Evolutionary conservation across 2,329 filamentous ascomycete genomes (phyloP).

Genomic region (Zelopaecilomyces penicillatus): DNA sequence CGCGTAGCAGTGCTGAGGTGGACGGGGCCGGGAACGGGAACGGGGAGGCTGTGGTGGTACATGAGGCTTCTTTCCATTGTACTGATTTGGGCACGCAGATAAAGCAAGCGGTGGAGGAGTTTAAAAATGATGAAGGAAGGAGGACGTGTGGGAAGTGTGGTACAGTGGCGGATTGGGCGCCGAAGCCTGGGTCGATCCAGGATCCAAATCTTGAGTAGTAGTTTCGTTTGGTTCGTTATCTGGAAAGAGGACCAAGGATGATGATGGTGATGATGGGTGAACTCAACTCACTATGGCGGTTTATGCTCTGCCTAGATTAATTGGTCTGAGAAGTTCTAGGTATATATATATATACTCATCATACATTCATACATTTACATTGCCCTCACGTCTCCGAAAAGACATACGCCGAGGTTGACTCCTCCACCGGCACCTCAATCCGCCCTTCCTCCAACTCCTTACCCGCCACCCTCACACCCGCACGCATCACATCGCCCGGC

Average conservation of each 20-base stretch:
- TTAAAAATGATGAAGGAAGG: conserved; percentile 57
- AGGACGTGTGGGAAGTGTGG: conserved; percentile 75
- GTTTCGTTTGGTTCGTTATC: conserved; percentile 1
- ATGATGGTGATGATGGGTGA: background rate
- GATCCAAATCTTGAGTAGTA: conserved; percentile 44
- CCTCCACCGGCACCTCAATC: conserved; percentile 76
- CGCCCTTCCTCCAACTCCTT: conserved; percentile 76
- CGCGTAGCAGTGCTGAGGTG: conserved; percentile 17
- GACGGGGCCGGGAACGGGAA: background rate
- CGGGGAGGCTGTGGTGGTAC: conserved; percentile 46
- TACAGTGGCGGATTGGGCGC: conserved; percentile 61
- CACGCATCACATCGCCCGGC: conserved; percentile 79
- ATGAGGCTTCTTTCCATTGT: conserved; percentile 82
- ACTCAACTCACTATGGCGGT: background rate
- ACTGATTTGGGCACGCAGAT: conserved; percentile 90
- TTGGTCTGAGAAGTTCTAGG: no score
- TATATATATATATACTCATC: background rate
- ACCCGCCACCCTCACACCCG: conserved; percentile 70
- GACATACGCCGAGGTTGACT: conserved; percentile 67
- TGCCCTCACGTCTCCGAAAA: conserved; percentile 59
- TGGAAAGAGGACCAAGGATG: background rate
- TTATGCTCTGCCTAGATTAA: background rate
- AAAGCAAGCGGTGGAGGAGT: conserved; percentile 79
- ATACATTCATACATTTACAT: conserved; percentile 1
- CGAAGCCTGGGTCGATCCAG: conserved; percentile 48